Conservation (phyloP, 148 eudicot genomes). For the Simmondsia chinensis region DNA sequence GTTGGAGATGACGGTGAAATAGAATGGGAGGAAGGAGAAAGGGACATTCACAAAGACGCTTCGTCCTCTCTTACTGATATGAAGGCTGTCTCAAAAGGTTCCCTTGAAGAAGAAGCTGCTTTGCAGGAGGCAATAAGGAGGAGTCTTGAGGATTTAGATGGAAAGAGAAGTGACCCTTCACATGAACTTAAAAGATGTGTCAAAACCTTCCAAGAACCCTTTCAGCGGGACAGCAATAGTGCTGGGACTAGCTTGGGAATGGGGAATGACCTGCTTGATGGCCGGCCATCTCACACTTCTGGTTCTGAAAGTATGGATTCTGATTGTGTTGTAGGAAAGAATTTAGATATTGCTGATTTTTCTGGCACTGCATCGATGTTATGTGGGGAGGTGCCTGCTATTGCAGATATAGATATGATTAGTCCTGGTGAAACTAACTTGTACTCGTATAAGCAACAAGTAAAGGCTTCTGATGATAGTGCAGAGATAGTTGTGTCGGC, state of each 20-base stretch:
- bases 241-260: constrained; percentile 11
- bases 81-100: constrained; percentile 47
- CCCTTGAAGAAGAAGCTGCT: constrained; percentile 64
- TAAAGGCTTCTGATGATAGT: constrained; percentile 5
- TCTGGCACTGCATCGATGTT: constrained; percentile 6
- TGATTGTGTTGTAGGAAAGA: constrained; percentile 7
- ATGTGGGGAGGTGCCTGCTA: constrained; percentile 3
- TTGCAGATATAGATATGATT: constrained; percentile 5
- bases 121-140: constrained; percentile 75
- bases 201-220: constrained; percentile 7
- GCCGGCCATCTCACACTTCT: constrained; percentile 11
- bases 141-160: constrained; percentile 53
- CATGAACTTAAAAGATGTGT: constrained; percentile 13
- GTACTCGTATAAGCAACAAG: constrained; percentile 13
- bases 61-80: constrained; percentile 15
- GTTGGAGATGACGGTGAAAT: constrained; percentile 34
- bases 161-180: constrained; percentile 14
- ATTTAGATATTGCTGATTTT: constrained; percentile 3
- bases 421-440: constrained; percentile 9
- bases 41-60: constrained; percentile 19
- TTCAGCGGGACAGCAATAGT: constrained; percentile 14
- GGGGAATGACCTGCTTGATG: constrained; percentile 7
- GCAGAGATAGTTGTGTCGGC: constrained; percentile 8
- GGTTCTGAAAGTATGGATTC: constrained; percentile 10
- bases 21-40: constrained; percentile 48